Conservation (phyloP, 2,329 filamentous ascomycete species). For the Ilyonectria sp. region DNA sequence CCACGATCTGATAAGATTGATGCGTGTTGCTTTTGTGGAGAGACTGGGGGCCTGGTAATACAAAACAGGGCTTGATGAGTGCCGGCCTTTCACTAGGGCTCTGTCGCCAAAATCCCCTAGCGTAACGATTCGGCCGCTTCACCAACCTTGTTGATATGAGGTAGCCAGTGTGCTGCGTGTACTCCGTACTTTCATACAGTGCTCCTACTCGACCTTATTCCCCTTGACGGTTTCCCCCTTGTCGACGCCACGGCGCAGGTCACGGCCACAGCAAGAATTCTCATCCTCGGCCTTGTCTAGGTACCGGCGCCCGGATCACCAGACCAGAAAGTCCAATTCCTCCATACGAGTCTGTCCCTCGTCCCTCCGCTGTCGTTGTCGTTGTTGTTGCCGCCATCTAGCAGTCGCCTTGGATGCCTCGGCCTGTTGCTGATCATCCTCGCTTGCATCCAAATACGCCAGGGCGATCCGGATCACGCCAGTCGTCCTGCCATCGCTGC, state of each 20-base stretch:
- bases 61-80: slow-evolving; percentile 27
- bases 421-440: slow-evolving; percentile 42
- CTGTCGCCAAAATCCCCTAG: slow-evolving; percentile 34
- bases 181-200: slow-evolving; percentile 7
- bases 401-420: slow-evolving; percentile 37
- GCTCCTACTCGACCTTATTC: not conserved
- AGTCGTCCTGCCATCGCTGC: slow-evolving; percentile 35
- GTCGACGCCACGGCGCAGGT: slow-evolving; percentile 14
- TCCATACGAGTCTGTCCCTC: slow-evolving; percentile 42
- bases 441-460: slow-evolving; percentile 36
- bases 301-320: slow-evolving; percentile 34
- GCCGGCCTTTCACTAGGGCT: slow-evolving; percentile 28
- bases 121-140: slow-evolving; percentile 30
- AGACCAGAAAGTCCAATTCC: slow-evolving; percentile 47
- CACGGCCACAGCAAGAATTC: slow-evolving; percentile 19
- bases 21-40: slow-evolving; percentile 42
- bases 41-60: slow-evolving; percentile 22
- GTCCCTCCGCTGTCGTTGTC: slow-evolving; percentile 36
- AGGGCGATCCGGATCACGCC: slow-evolving; percentile 41
- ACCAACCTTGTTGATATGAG: slow-evolving; percentile 7
- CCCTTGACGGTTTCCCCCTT: not conserved
- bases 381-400: slow-evolving; percentile 37
- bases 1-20: slow-evolving; percentile 50
- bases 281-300: slow-evolving; percentile 15
- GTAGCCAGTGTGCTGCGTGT: slow-evolving; percentile 8